Evolutionary conservation across 345 rosid genomes (phyloP).

Genomic region (Anastatica hierochuntica): DNA sequence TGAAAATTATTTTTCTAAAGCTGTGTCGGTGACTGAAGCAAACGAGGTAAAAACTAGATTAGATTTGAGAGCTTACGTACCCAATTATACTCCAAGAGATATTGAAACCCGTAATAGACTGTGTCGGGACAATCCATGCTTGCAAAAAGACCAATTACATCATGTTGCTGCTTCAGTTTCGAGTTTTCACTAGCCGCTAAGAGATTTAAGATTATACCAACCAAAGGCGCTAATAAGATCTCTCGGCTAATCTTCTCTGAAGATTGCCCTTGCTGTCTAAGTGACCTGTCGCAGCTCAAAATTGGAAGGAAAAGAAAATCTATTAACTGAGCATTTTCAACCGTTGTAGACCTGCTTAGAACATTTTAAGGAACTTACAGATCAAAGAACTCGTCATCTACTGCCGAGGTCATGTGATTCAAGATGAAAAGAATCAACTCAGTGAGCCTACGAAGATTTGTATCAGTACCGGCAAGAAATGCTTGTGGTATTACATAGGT

Average conservation of each 20-base stretch:
- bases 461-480: conserved; percentile 68
- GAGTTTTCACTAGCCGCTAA: conserved; percentile 48
- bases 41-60: background rate
- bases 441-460: conserved; percentile 83
- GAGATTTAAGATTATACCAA: conserved; percentile 83
- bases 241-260: conserved; percentile 67
- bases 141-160: conserved; percentile 63
- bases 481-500: conserved; percentile 75
- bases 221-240: conserved; percentile 77
- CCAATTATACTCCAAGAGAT: conserved; percentile 80
- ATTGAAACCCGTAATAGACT: conserved; percentile 69
- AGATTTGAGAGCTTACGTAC: conserved; percentile 38
- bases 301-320: background rate
- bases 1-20: conserved; percentile 16
- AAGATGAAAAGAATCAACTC: conserved; percentile 78
- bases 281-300: conserved; percentile 44
- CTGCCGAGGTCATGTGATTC: conserved; percentile 70
- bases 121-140: conserved; percentile 78
- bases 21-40: background rate
- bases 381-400: conserved; percentile 84
- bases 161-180: conserved; percentile 36
- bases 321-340: background rate
- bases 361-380: conserved; percentile 45
- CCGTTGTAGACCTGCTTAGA: background rate
- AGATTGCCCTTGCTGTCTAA: conserved; percentile 61